These are phyloP conservation scores for Paraphaeosphaeria sporulosa DNA, from an alignment of 2,329 filamentous ascomycete genomes.

Conservation along the genomic window DNA sequence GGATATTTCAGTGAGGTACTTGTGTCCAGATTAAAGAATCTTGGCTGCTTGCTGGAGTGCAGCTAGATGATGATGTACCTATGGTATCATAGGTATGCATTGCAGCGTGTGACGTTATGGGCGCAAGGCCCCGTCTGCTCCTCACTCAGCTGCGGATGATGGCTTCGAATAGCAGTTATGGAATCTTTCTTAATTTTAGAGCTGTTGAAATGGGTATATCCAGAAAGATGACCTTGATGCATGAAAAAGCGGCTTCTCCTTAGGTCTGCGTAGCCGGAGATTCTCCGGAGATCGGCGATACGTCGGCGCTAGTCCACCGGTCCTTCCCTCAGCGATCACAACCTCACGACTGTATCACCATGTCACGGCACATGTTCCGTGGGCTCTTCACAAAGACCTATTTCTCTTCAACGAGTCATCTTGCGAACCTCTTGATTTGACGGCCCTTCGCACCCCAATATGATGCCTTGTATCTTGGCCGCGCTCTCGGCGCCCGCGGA, in stretches of 20 bases:
- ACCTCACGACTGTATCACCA: neutral
- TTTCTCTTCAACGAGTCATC: neutral
- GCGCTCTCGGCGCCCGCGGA: slow-evolving; percentile 1
- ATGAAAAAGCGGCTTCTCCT: neutral
- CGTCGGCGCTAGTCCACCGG: neutral
- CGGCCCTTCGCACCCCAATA: neutral
- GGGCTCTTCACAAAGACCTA: neutral
- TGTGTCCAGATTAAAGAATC: neutral
- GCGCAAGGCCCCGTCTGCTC: no score
- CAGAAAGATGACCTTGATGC: neutral
- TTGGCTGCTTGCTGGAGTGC: neutral
- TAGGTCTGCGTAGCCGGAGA: neutral
- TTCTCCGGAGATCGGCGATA: neutral
- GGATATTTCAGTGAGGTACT: neutral
- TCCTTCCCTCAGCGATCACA: neutral
- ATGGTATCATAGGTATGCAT: no score
- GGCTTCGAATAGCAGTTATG: no score
- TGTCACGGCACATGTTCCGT: neutral
- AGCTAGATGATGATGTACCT: no score
- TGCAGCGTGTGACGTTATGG: no score
- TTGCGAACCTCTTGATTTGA: neutral
- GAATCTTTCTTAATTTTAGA: neutral
- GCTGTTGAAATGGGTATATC: neutral
- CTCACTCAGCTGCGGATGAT: no score
- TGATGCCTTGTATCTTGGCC: neutral